Conservation (phyloP, 208 protist genomes). For the Zelonia costaricensis region DNA sequence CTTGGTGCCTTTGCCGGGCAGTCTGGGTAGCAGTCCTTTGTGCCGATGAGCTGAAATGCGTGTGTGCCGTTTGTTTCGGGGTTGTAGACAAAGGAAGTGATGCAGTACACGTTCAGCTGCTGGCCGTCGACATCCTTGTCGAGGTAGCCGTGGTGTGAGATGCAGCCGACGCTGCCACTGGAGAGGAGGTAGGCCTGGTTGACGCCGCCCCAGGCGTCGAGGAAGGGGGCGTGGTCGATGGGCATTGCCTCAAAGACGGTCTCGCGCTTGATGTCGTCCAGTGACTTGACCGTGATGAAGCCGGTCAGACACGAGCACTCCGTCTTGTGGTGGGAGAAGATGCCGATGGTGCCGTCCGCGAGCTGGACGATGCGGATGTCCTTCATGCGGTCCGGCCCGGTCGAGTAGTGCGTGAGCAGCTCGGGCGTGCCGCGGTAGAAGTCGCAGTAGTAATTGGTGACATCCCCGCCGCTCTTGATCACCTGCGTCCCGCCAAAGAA, state of each 20-base stretch:
- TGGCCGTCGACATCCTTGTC: conserved; percentile 17
- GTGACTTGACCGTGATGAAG: conserved; percentile 33
- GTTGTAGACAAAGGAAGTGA: conserved; percentile 40
- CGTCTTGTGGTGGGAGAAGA: conserved; percentile 43
- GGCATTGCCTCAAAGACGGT: conserved; percentile 28
- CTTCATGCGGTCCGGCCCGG: conserved; percentile 43
- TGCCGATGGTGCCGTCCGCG: conserved; percentile 26
- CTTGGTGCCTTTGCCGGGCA: conserved; percentile 32
- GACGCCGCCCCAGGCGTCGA: conserved; percentile 45
- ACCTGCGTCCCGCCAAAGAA: conserved; percentile 44
- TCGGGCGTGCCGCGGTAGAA: conserved; percentile 34
- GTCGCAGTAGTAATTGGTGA: conserved; percentile 49
- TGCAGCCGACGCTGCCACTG: conserved; percentile 38
- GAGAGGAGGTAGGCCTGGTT: conserved; percentile 49
- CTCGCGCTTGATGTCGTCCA: conserved; percentile 32
- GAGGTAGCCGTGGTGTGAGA: conserved; percentile 42
- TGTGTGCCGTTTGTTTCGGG: conserved; percentile 27
- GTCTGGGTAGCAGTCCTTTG: conserved; percentile 38
- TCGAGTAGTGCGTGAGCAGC: conserved; percentile 26
- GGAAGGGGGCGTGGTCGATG: conserved; percentile 18
- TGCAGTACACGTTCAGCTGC: conserved; percentile 32
- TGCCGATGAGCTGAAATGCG: conserved; percentile 37
- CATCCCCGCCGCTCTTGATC: conserved; percentile 22
- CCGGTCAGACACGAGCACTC: conserved; percentile 24
- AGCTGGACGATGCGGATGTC: conserved; percentile 39